Evolutionary conservation across 768 basidiomycete species (phyloP).

Genomic region (Glaciozyma martinii): DNA sequence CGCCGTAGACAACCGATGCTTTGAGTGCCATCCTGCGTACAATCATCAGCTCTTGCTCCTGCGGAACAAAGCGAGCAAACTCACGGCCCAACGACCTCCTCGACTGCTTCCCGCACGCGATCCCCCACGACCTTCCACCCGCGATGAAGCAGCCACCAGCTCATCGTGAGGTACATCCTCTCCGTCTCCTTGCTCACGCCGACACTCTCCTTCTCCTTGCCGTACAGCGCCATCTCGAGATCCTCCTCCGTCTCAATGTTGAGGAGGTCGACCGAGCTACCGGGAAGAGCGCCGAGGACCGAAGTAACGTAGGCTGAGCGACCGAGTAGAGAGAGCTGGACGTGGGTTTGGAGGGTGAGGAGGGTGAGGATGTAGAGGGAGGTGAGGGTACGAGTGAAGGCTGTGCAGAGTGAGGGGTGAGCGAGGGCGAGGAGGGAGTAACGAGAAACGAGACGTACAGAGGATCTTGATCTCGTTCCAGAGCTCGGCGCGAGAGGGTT

Average conservation of each 20-base stretch:
- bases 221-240: slow-evolving; percentile 26
- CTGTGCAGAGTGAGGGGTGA: slow-evolving; percentile 42
- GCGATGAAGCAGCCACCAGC: slow-evolving; percentile 87
- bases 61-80: slow-evolving; percentile 33
- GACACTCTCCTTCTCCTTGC: slow-evolving; percentile 36
- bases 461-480: slow-evolving; percentile 92
- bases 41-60: background rate
- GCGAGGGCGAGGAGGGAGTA: background rate
- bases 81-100: slow-evolving; percentile 75
- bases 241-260: slow-evolving; percentile 6
- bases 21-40: slow-evolving; percentile 68
- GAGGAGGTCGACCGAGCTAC: background rate
- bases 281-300: slow-evolving; percentile 46
- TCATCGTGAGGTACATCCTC: slow-evolving; percentile 69
- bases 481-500: slow-evolving; percentile 56
- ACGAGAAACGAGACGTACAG: slow-evolving; percentile 44
- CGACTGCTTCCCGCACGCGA: slow-evolving; percentile 62
- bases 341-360: slow-evolving; percentile 70
- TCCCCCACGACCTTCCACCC: slow-evolving; percentile 80
- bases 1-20: slow-evolving; percentile 57
- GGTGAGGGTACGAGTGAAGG: slow-evolving; percentile 78
- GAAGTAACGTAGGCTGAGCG: slow-evolving; percentile 68
- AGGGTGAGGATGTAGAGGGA: slow-evolving; percentile 77
- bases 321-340: slow-evolving; percentile 78
- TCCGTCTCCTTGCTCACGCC: slow-evolving; percentile 58